Evolutionary conservation across 2,329 filamentous ascomycete genomes (phyloP).

Genomic region (Penicillium palitans): DNA sequence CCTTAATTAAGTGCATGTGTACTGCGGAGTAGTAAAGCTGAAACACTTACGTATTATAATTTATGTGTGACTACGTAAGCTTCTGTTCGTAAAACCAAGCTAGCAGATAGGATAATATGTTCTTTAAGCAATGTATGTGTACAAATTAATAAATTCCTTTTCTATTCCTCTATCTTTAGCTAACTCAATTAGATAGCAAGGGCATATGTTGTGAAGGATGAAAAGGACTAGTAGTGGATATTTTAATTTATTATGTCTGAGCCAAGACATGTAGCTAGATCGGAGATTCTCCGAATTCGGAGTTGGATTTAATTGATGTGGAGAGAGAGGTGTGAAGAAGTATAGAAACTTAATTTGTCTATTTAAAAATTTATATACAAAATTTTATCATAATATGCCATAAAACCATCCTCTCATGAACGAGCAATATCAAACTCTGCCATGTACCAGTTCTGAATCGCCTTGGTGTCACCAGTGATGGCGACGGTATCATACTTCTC

Average conservation of each 20-base stretch:
- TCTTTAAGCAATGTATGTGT: too few species aligned
- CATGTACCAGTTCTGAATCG: constrained; percentile 54
- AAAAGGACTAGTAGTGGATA: background rate
- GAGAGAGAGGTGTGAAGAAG: too few species aligned
- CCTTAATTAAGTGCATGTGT: background rate
- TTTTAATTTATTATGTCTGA: background rate
- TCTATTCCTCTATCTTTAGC: background rate
- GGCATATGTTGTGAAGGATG: background rate
- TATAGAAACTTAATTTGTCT: background rate
- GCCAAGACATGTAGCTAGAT: background rate
- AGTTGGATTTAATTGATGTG: background rate
- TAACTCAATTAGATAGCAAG: background rate
- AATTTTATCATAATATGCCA: background rate
- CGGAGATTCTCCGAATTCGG: background rate
- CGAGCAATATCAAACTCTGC: constrained; percentile 44
- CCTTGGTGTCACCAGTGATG: constrained; percentile 49
- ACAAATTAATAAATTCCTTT: background rate
- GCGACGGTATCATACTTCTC: constrained; percentile 48
- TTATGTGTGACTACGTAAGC: too few species aligned
- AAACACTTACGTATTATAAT: background rate
- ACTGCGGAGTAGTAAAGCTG: background rate
- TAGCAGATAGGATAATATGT: too few species aligned
- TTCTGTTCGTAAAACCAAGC: too few species aligned
- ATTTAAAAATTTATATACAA: constrained; percentile 7
- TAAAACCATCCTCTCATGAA: constrained; percentile 24